Percentiles rank a stretch among this genome's conserved stretches.
Conservation (phyloP, 2,329 filamentous ascomycete species). For the Stagonosporopsis tanaceti region DNA sequence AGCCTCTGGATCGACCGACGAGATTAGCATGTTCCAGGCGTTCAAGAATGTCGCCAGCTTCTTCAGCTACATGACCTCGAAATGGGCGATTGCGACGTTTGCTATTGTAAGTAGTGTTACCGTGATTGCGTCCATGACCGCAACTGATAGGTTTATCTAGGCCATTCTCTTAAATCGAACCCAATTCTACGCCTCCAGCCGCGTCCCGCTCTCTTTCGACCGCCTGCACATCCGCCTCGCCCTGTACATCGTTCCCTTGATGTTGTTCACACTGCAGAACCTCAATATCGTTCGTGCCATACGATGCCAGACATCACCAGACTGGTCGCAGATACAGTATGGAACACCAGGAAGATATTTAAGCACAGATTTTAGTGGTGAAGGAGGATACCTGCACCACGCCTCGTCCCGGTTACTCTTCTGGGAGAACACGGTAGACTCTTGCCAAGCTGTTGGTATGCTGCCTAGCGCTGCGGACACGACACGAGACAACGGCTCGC, state of each 20-base stretch:
- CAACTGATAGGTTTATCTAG: constrained; percentile 47
- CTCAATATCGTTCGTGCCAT: constrained; percentile 79
- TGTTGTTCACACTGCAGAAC: constrained; percentile 64
- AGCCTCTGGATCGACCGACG: constrained; percentile 36
- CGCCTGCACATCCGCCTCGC: constrained; percentile 64
- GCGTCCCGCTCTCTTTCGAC: constrained; percentile 77
- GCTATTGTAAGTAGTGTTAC: constrained; percentile 64
- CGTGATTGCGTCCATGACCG: not conserved
- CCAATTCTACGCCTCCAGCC: constrained; percentile 89
- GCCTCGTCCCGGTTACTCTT: constrained; percentile 76
- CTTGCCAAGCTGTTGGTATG: constrained; percentile 81
- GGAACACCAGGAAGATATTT: constrained; percentile 53
- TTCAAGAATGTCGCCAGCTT: constrained; percentile 80
- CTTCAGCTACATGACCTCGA: constrained; percentile 73
- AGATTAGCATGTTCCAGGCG: constrained; percentile 58
- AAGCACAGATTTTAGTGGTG: constrained; percentile 59
- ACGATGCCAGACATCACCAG: constrained; percentile 80
- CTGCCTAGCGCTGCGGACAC: constrained; percentile 59
- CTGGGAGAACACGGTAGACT: constrained; percentile 75
- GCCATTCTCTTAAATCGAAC: constrained; percentile 90
- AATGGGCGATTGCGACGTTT: constrained; percentile 88
- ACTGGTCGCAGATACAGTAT: constrained; percentile 57
- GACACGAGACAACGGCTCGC: constrained; percentile 74
- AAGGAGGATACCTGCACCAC: constrained; percentile 74
- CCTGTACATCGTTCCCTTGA: constrained; percentile 43